Evolutionary conservation across 2,329 filamentous ascomycete species (phyloP).

Genomic region (Microcera coccophila): DNA sequence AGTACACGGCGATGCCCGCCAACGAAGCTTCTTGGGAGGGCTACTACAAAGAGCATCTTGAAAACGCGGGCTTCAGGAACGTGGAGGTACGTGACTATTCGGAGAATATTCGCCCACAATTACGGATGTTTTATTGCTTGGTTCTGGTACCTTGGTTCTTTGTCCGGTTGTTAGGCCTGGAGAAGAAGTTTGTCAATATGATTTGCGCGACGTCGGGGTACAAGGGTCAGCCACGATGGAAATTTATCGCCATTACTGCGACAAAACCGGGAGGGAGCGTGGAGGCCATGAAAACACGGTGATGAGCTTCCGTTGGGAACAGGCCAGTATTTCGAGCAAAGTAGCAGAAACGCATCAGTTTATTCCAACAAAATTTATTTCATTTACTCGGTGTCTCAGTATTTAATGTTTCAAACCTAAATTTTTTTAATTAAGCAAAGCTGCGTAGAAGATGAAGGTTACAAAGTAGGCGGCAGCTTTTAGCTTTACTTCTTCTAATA

Average conservation of each 20-base stretch:
- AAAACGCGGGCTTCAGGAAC: constrained; percentile 43
- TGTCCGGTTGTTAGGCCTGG: constrained; percentile 6
- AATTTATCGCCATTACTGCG: constrained; percentile 7
- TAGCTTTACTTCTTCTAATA: no score
- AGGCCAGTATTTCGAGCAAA: no score
- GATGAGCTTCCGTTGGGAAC: no score
- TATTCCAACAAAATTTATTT: no score
- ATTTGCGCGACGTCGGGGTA: constrained; percentile 10
- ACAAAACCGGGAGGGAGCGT: constrained; percentile 7
- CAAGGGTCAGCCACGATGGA: constrained; percentile 6
- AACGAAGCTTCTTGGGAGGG: constrained; percentile 37
- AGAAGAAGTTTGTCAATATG: constrained; percentile 12
- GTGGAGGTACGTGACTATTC: constrained; percentile 42
- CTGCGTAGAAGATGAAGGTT: no score
- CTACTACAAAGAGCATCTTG: constrained; percentile 38
- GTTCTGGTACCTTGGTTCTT: constrained; percentile 29
- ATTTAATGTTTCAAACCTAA: no score
- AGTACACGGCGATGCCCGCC: constrained; percentile 44
- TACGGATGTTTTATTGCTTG: constrained; percentile 39
- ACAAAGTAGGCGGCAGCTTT: no score
- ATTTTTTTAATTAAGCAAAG: no score
- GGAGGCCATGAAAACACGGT: constrained; percentile 2
- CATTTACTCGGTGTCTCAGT: no score
- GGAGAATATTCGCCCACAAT: constrained; percentile 45
- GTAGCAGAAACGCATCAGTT: no score